Conservation (phyloP, 345 rosid species). For the Ailanthus altissimus region DNA sequence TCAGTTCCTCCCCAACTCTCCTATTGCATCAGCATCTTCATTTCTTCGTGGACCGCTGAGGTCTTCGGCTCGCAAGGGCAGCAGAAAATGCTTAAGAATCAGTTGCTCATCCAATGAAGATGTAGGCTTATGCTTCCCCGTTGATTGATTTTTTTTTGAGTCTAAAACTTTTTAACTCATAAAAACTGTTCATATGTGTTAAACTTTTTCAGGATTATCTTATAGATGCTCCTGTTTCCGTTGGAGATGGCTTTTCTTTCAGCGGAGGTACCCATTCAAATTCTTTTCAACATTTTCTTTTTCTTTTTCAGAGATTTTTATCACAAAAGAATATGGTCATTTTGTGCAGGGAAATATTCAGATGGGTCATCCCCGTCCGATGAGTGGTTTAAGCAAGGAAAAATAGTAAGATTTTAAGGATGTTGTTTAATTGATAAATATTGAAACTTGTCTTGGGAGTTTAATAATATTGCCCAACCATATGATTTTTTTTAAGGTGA, state of each 20-base stretch:
- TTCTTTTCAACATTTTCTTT: neutral
- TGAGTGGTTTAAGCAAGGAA: slow-evolving; percentile 89
- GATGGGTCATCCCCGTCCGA: slow-evolving; percentile 78
- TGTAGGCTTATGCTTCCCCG: slow-evolving; percentile 30
- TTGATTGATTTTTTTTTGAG: neutral
- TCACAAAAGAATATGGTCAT: neutral
- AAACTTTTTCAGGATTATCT: slow-evolving; percentile 60
- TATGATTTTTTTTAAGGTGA: slow-evolving; percentile 46
- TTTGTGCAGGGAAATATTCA: slow-evolving; percentile 71
- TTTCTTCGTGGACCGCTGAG: slow-evolving; percentile 12
- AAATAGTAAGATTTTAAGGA: slow-evolving; percentile 42
- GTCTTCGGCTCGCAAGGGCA: slow-evolving; percentile 17
- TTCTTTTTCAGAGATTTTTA: neutral
- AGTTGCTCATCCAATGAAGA: slow-evolving; percentile 53
- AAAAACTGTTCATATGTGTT: neutral
- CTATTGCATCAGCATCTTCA: slow-evolving; percentile 17
- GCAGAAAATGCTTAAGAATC: slow-evolving; percentile 37
- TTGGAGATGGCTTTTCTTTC: slow-evolving; percentile 94
- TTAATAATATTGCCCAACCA: neutral
- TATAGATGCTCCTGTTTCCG: slow-evolving; percentile 82
- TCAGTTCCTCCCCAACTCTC: slow-evolving; percentile 22
- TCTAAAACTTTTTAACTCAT: neutral
- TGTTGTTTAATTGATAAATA: neutral
- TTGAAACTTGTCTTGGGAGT: neutral
- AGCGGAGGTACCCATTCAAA: slow-evolving; percentile 57